Percentiles rank a stretch among this genome's conserved stretches.
phyloP scores from a whole-genome alignment of 139 green algal species.

The Chlamydomonas incerta region DNA sequence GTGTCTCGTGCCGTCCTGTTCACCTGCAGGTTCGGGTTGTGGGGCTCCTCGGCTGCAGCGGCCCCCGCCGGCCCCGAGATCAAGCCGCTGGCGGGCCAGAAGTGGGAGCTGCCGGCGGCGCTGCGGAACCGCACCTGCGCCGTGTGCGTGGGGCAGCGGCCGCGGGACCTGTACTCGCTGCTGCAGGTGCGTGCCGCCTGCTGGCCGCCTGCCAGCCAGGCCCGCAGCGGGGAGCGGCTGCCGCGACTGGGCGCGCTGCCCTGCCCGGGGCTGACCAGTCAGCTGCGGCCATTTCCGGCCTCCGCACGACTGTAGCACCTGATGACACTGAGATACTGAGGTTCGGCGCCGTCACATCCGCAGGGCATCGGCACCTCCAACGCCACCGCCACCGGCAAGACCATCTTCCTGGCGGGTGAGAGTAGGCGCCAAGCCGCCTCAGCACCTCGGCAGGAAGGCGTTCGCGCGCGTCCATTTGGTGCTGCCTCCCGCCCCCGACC shows the following conservation, averaged over 20 bases:
- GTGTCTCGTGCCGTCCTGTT: background rate
- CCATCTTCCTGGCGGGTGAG: slow-evolving; percentile 40
- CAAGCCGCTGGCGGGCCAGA: slow-evolving; percentile 38
- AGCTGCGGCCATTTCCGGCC: no score
- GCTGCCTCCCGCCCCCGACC: no score
- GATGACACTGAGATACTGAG: no score
- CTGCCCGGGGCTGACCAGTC: no score
- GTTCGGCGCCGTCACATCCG: no score
- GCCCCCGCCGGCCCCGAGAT: slow-evolving; percentile 1
- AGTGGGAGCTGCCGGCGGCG: slow-evolving; percentile 60
- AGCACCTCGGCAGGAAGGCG: no score
- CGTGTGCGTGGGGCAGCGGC: slow-evolving; percentile 55
- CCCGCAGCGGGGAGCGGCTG: no score
- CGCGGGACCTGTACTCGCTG: slow-evolving; percentile 56
- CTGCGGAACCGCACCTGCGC: slow-evolving; percentile 9
- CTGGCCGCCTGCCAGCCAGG: no score
- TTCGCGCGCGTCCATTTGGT: no score
- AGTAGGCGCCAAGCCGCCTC: no score
- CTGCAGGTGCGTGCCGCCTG: slow-evolving; percentile 43
- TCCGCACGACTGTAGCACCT: no score
- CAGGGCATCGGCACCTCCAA: background rate
- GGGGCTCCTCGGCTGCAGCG: background rate
- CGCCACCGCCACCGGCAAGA: slow-evolving; percentile 9
- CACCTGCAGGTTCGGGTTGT: slow-evolving; percentile 7
- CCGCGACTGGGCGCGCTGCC: no score